These are phyloP conservation scores for Calonectria honghensis DNA, from an alignment of 2,329 filamentous ascomycete genomes.

Conservation along the genomic window DNA sequence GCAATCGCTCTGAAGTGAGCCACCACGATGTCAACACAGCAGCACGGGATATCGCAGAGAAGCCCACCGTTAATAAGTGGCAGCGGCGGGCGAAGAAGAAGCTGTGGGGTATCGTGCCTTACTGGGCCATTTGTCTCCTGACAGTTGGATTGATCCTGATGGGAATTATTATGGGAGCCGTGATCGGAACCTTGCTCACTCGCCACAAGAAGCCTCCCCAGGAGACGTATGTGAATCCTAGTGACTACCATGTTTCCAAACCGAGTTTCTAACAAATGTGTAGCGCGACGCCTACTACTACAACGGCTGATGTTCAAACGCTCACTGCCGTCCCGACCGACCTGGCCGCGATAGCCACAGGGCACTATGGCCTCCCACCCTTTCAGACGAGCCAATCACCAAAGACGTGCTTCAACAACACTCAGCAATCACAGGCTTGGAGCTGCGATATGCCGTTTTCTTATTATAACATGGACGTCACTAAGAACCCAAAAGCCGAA, in stretches of 20 bases:
- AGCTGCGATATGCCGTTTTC: conserved; percentile 73
- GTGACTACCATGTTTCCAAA: not conserved
- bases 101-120: conserved; percentile 75
- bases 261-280: not conserved
- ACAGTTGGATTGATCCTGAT: conserved; percentile 70
- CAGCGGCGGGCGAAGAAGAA: conserved; percentile 72
- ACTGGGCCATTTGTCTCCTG: conserved; percentile 76
- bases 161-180: conserved; percentile 73
- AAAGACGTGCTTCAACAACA: conserved; percentile 74
- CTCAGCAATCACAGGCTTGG: conserved; percentile 76
- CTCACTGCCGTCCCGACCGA: conserved; percentile 70
- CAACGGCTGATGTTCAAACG: conserved; percentile 69
- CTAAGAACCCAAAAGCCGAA: conserved; percentile 50
- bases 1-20: conserved; percentile 68
- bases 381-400: conserved; percentile 70
- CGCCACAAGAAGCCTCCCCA: conserved; percentile 45
- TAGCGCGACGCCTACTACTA: conserved; percentile 56
- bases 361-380: conserved; percentile 74
- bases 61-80: conserved; percentile 70
- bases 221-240: not conserved
- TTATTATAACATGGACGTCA: conserved; percentile 66
- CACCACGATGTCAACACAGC: conserved; percentile 73
- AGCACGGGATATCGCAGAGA: conserved; percentile 67
- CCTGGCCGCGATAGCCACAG: conserved; percentile 72
- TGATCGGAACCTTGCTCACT: conserved; percentile 69